Percentiles rank a stretch among this genome's conserved stretches.
These are phyloP conservation scores for Gossypium herbaceum DNA, from an alignment of 345 rosid species.

Conservation along the genomic window DNA sequence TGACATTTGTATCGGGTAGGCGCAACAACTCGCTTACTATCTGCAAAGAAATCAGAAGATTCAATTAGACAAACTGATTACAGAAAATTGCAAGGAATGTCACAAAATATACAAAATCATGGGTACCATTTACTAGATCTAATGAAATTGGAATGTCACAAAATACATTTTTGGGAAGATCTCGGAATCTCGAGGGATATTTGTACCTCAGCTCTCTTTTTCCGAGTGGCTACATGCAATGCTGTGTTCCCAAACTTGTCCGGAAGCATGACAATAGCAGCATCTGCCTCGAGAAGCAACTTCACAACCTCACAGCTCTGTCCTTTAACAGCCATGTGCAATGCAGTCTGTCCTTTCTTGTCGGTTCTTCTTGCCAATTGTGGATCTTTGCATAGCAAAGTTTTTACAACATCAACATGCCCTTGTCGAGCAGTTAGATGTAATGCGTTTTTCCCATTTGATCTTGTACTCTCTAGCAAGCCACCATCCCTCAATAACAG, in stretches of 20 bases:
- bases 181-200: background rate
- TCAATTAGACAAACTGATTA: background rate
- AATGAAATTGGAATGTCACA: background rate
- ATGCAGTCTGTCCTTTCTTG: conserved; percentile 90
- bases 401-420: conserved; percentile 67
- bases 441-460: conserved; percentile 88
- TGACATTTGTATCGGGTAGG: conserved; percentile 82
- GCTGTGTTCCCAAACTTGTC: conserved; percentile 92
- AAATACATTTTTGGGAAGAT: background rate
- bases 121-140: background rate
- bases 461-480: conserved; percentile 66
- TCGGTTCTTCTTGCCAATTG: conserved; percentile 87
- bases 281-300: conserved; percentile 83
- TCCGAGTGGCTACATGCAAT: conserved; percentile 88
- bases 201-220: conserved; percentile 75
- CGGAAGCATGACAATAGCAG: conserved; percentile 90
- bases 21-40: conserved; percentile 65
- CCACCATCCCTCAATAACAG: conserved; percentile 71
- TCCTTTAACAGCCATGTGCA: conserved; percentile 99
- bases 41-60: conserved; percentile 43
- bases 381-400: conserved; percentile 70
- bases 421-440: conserved; percentile 92
- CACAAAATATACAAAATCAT: background rate
- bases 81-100: background rate
- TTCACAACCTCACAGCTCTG: conserved; percentile 82